These are phyloP conservation scores for Avena eriantha DNA, from an alignment of 176 grass and related monocot species.

Conservation along the genomic window DNA sequence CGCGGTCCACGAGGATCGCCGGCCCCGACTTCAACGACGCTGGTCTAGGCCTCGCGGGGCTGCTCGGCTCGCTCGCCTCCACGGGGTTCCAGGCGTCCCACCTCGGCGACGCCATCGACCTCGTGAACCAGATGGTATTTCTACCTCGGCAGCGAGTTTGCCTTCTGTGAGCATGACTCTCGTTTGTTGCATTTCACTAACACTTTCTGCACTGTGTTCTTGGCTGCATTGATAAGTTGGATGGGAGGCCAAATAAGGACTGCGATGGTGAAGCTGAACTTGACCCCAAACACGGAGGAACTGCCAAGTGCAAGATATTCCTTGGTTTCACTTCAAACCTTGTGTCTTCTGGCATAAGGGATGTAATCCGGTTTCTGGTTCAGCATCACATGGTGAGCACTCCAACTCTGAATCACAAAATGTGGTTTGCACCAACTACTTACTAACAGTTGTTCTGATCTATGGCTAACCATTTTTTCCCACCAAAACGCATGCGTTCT, in stretches of 20 bases:
- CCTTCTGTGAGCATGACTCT: no score
- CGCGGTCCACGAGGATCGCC: no score
- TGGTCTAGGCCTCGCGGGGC: no score
- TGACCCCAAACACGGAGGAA: conserved; percentile 67
- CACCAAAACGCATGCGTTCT: conserved; percentile 4
- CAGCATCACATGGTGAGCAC: conserved; percentile 87
- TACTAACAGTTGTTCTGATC: not conserved
- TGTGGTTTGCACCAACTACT: not conserved
- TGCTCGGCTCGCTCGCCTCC: no score
- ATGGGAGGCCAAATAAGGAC: conserved; percentile 74
- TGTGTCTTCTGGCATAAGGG: conserved; percentile 85
- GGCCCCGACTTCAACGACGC: no score
- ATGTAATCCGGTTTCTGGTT: conserved; percentile 77
- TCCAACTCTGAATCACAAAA: not conserved
- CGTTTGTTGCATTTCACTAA: conserved; percentile 4
- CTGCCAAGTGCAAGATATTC: conserved; percentile 91
- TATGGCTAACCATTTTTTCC: not conserved
- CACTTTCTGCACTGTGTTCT: conserved; percentile 21
- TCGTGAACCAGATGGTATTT: no score
- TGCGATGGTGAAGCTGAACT: conserved; percentile 60
- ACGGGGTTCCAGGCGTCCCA: no score
- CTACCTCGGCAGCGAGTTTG: no score
- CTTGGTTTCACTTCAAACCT: conserved; percentile 97
- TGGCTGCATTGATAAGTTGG: conserved; percentile 59
- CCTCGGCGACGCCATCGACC: no score